Conservation (phyloP, 148 eudicot species). For the Nepenthes mirabilis region DNA sequence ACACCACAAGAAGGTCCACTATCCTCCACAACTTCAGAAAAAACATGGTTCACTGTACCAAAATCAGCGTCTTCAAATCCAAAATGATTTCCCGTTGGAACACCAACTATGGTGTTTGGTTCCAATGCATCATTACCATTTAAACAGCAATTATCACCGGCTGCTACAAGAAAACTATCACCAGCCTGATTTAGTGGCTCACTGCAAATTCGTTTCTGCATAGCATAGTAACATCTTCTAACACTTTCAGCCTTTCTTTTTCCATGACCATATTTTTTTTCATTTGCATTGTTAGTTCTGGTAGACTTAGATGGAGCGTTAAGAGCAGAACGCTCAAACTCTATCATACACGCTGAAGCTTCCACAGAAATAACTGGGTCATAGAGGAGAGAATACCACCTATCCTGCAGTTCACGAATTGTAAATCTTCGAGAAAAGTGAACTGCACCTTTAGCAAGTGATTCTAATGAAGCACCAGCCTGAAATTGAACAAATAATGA, state of each 20-base stretch:
- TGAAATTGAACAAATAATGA: conserved; percentile 11
- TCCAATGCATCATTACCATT: conserved; percentile 21
- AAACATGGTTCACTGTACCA: conserved; percentile 19
- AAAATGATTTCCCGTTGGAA: conserved; percentile 30
- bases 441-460: conserved; percentile 96
- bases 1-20: conserved; percentile 17
- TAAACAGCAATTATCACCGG: conserved; percentile 26
- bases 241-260: conserved; percentile 63
- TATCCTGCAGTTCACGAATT: conserved; percentile 52
- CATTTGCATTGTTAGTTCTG: conserved; percentile 33
- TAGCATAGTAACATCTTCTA: conserved; percentile 59
- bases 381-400: conserved; percentile 73
- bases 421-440: conserved; percentile 70
- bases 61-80: conserved; percentile 21
- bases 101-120: conserved; percentile 23
- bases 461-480: conserved; percentile 84
- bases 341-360: conserved; percentile 48
- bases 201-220: conserved; percentile 53
- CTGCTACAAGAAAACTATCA: conserved; percentile 35
- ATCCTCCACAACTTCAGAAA: conserved; percentile 11
- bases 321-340: conserved; percentile 34
- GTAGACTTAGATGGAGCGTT: conserved; percentile 9
- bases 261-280: conserved; percentile 14
- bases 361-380: conserved; percentile 53
- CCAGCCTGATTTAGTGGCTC: conserved; percentile 42